Percentiles rank a stretch among this genome's conserved stretches.
phyloP scores from a whole-genome alignment of 805 yeast species.

The Diddensiella caesifluorescens region DNA sequence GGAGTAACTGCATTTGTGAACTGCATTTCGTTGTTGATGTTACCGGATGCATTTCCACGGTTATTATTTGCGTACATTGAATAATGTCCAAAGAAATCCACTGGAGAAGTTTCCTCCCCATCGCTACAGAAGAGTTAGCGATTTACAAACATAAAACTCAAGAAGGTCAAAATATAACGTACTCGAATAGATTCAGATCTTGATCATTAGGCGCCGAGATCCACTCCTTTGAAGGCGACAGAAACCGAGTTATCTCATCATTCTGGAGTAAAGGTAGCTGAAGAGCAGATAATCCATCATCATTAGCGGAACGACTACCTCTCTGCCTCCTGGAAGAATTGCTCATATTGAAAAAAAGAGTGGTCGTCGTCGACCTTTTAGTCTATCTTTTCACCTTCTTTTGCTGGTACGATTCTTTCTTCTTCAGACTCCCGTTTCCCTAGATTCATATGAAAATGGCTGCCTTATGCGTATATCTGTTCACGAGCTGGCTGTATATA shows the following conservation, averaged over 20 bases:
- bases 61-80: conserved; percentile 1
- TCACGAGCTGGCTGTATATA: too few relatives aligned
- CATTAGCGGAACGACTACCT: conserved; percentile 8
- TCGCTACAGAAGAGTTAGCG: conserved; percentile 9
- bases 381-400: too few relatives aligned
- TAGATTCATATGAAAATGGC: too few relatives aligned
- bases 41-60: background rate
- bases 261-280: conserved; percentile 24
- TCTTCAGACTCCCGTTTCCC: too few relatives aligned
- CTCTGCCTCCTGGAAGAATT: conserved; percentile 2
- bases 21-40: background rate
- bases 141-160: background rate
- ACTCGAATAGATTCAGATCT: conserved; percentile 15
- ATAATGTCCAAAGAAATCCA: conserved; percentile 24
- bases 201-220: conserved; percentile 15
- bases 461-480: too few relatives aligned
- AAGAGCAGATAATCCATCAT: conserved; percentile 21
- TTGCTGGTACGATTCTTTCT: too few relatives aligned
- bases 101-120: conserved; percentile 16
- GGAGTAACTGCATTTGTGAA: background rate
- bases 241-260: conserved; percentile 18
- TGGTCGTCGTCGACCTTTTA: too few relatives aligned
- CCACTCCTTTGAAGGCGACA: conserved; percentile 23
- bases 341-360: too few relatives aligned
- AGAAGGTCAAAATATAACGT: background rate